These are phyloP conservation scores for Trametes pubescens DNA, from an alignment of 1,284 basidiomycete genomes.

Conservation along the genomic window DNA sequence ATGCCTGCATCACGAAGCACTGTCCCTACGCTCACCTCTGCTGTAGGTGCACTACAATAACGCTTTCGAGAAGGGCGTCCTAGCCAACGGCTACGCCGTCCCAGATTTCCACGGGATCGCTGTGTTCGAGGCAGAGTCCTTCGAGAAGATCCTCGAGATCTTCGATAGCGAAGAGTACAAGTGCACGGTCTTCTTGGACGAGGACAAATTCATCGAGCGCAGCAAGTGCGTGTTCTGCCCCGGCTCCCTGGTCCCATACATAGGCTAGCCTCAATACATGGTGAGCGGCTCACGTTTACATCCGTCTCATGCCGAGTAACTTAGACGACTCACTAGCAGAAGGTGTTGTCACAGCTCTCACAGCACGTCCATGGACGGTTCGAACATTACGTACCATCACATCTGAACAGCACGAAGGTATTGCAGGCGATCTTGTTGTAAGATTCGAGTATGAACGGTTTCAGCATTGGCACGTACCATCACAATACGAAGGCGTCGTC, in stretches of 20 bases:
- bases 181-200: constrained; percentile 28
- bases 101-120: constrained; percentile 27
- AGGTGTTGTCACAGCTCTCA: too few relatives aligned
- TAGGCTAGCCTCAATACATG: constrained; percentile 7
- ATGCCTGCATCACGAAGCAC: background rate
- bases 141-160: constrained; percentile 37
- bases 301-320: constrained; percentile 8
- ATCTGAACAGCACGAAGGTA: too few relatives aligned
- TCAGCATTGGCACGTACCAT: too few relatives aligned
- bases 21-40: background rate
- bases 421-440: too few relatives aligned
- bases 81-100: constrained; percentile 26
- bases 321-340: background rate
- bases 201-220: constrained; percentile 32
- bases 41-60: constrained; percentile 31
- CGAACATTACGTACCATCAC: too few relatives aligned
- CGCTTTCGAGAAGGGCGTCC: constrained; percentile 21
- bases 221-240: constrained; percentile 22
- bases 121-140: constrained; percentile 37
- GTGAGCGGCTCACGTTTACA: background rate
- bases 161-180: constrained; percentile 35
- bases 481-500: too few relatives aligned
- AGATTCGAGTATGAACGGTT: too few relatives aligned
- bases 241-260: constrained; percentile 11
- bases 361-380: too few relatives aligned